These are phyloP conservation scores for Chrysoporthe deuterocubensis DNA, from an alignment of 2,329 filamentous ascomycete genomes.

Conservation along the genomic window DNA sequence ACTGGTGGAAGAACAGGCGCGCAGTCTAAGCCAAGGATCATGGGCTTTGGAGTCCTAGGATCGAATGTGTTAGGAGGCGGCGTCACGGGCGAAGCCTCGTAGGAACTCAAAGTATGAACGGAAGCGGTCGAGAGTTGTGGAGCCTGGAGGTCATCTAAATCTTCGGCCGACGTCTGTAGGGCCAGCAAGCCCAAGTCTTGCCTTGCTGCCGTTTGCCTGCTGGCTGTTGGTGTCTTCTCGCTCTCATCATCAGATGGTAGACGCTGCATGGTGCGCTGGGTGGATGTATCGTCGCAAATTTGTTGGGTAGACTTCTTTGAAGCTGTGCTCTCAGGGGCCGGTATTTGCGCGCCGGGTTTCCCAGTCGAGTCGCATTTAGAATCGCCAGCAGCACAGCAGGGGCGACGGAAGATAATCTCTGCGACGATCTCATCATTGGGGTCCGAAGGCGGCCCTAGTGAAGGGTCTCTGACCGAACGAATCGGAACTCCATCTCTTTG, in stretches of 20 bases:
- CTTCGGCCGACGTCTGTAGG: neutral
- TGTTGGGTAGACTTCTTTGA: neutral
- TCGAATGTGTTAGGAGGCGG: conserved; percentile 33
- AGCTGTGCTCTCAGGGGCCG: neutral
- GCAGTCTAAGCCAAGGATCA: conserved; percentile 27
- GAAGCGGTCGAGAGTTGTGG: conserved; percentile 7
- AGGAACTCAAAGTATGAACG: conserved; percentile 16
- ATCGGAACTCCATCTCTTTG: conserved; percentile 2
- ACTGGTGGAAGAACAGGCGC: neutral
- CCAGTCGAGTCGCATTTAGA: neutral
- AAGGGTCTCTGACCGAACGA: conserved; percentile 17
- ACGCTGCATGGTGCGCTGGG: neutral
- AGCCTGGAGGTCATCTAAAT: neutral
- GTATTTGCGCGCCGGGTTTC: neutral
- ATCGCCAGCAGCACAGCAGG: neutral
- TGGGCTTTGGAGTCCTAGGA: conserved; percentile 38
- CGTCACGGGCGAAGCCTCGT: conserved; percentile 19
- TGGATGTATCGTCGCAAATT: neutral
- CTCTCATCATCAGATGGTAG: neutral
- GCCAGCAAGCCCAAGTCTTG: neutral
- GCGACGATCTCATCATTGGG: conserved; percentile 23
- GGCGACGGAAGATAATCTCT: conserved; percentile 21
- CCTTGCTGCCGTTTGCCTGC: too few relatives aligned
- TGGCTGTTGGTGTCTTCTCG: neutral
- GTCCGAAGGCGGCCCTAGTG: conserved; percentile 12